These are phyloP conservation scores for Deinandra increscens DNA, from an alignment of 129 eudicot species.

Conservation along the genomic window DNA sequence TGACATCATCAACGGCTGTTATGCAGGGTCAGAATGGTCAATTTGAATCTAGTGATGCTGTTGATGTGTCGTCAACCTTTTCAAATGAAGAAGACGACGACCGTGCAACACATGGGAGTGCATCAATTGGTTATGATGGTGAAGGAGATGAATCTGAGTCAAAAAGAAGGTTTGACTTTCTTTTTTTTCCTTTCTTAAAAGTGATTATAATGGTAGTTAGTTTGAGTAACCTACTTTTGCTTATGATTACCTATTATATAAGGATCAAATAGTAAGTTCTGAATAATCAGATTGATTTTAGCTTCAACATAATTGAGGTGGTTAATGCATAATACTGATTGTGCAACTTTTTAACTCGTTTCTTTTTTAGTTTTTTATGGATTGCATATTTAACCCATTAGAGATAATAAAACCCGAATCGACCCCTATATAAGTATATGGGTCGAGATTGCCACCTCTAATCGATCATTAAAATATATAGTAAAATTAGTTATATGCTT, in stretches of 20 bases:
- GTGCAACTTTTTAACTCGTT: neutral
- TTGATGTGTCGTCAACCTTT: conserved; percentile 63
- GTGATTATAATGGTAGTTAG: neutral
- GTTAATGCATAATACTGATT: neutral
- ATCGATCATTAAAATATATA: too few relatives aligned
- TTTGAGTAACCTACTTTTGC: conserved; percentile 7
- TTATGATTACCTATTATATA: neutral
- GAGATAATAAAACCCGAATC: neutral
- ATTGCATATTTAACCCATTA: neutral
- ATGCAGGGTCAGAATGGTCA: conserved; percentile 40
- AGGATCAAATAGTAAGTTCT: neutral
- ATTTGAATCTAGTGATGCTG: conserved; percentile 58
- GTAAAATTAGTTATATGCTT: too few relatives aligned
- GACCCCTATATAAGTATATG: too few relatives aligned
- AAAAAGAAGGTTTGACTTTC: conserved; percentile 61
- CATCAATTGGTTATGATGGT: conserved; percentile 66
- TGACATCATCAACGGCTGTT: conserved; percentile 45
- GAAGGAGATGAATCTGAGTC: conserved; percentile 90
- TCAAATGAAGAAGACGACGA: conserved; percentile 81
- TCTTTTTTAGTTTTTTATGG: neutral
- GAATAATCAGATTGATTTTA: neutral
- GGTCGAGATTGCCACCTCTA: too few relatives aligned
- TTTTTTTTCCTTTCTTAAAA: neutral
- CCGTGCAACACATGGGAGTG: conserved; percentile 77
- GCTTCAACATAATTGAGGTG: neutral